A percentile compares a stretch with the other conserved stretches of the same genome.
phyloP scores from a whole-genome alignment of 2,329 filamentous ascomycete species.

The Scopulariopsis brevicaulis region DNA sequence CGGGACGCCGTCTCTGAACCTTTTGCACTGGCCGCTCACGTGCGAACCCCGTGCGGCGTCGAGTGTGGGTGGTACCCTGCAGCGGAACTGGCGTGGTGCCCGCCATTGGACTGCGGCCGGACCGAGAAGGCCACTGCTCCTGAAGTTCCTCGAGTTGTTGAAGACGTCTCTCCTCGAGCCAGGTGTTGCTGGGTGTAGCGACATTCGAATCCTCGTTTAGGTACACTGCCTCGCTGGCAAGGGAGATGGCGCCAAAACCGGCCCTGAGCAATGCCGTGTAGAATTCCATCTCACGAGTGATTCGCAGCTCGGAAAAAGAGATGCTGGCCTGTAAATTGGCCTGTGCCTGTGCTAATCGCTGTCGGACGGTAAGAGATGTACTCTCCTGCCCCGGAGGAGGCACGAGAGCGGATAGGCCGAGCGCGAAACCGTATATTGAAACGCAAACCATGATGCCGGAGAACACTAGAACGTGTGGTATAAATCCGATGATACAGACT shows the following conservation, averaged over 20 bases:
- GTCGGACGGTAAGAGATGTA: conserved; percentile 24
- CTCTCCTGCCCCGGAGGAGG: conserved; percentile 13
- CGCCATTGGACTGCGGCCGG: background rate
- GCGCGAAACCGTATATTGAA: conserved; percentile 65
- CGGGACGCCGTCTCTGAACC: conserved; percentile 21
- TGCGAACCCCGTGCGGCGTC: conserved; percentile 23
- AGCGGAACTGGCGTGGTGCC: background rate
- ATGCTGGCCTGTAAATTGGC: conserved; percentile 88
- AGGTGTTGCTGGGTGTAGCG: conserved; percentile 65
- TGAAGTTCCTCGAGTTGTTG: conserved; percentile 59
- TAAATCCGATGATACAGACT: conserved; percentile 88
- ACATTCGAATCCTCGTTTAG: conserved; percentile 79
- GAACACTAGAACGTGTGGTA: conserved; percentile 84
- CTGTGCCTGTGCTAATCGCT: conserved; percentile 62
- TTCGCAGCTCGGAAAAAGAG: conserved; percentile 67
- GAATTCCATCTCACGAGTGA: conserved; percentile 87
- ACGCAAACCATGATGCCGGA: conserved; percentile 66
- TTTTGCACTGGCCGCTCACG: conserved; percentile 59
- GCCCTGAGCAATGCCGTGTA: conserved; percentile 81
- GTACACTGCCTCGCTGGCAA: conserved; percentile 92
- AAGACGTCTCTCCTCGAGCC: conserved; percentile 81
- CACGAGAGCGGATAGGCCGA: conserved; percentile 56
- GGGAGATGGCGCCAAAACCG: conserved; percentile 80
- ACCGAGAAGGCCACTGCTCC: background rate
- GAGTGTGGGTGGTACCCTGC: background rate